phyloP scores from a whole-genome alignment of 2,329 filamentous ascomycete species.

The Stachybotrys echinatus region DNA sequence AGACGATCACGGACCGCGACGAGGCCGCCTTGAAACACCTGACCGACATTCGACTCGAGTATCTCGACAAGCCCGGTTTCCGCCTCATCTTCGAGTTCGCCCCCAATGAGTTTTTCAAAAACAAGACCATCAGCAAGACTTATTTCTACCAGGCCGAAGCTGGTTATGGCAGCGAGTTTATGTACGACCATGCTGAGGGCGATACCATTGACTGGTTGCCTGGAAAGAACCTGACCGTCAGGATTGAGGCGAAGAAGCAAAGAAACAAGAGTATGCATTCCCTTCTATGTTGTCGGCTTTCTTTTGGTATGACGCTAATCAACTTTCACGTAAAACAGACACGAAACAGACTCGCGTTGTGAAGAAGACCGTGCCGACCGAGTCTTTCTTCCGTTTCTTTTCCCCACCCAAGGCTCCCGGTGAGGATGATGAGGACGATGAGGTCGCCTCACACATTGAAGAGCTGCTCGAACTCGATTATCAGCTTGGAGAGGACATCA shows the following conservation, averaged over 20 bases:
- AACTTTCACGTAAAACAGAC: no score
- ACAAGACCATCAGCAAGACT: slow-evolving; percentile 96
- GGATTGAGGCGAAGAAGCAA: slow-evolving; percentile 98
- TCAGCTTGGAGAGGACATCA: slow-evolving; percentile 98
- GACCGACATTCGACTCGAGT: slow-evolving; percentile 96
- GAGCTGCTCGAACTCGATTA: slow-evolving; percentile 97
- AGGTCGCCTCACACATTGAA: slow-evolving; percentile 86
- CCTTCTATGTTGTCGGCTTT: no score
- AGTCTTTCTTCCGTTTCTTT: slow-evolving; percentile 99
- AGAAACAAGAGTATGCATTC: slow-evolving; percentile 98
- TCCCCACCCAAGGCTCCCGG: slow-evolving; percentile 86
- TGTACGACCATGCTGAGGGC: slow-evolving; percentile 98
- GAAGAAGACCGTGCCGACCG: slow-evolving; percentile 97
- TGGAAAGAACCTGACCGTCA: slow-evolving; percentile 87
- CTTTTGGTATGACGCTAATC: no score
- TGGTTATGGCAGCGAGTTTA: slow-evolving; percentile 97
- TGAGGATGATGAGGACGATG: slow-evolving; percentile 61
- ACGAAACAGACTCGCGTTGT: slow-evolving; percentile 99
- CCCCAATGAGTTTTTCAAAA: slow-evolving; percentile 94
- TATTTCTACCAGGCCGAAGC: slow-evolving; percentile 99
- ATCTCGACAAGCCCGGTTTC: slow-evolving; percentile 97
- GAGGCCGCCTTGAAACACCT: slow-evolving; percentile 89
- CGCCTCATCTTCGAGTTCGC: slow-evolving; percentile 95
- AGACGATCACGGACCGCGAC: slow-evolving; percentile 98
- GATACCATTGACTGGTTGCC: slow-evolving; percentile 97